phyloP scores from a whole-genome alignment of 768 basidiomycete genomes.

The Trametopsis cervina region DNA sequence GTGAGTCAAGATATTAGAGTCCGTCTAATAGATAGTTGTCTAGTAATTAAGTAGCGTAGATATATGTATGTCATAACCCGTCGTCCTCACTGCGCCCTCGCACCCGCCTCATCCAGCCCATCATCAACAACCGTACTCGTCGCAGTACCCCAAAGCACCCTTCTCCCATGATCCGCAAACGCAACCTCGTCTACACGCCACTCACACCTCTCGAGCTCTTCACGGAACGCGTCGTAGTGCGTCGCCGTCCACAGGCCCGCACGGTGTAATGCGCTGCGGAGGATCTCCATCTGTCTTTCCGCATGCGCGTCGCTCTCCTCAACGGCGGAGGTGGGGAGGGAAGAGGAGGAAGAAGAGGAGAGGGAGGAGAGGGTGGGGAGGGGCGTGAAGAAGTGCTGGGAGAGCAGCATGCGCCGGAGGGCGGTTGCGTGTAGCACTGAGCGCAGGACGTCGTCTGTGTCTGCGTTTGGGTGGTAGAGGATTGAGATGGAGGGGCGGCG shows the following conservation, averaged over 20 bases:
- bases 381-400: neutral
- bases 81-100: no score
- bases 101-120: no score
- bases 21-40: no score
- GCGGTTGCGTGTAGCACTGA: slow-evolving; percentile 21
- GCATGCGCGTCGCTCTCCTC: neutral
- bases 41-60: no score
- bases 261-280: slow-evolving; percentile 10
- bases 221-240: slow-evolving; percentile 17
- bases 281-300: neutral
- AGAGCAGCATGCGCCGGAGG: slow-evolving; percentile 7
- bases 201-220: slow-evolving; percentile 12
- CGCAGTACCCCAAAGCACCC: slow-evolving; percentile 18
- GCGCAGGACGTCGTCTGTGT: slow-evolving; percentile 19
- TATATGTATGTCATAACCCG: no score
- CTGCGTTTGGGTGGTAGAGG: slow-evolving; percentile 19
- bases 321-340: neutral
- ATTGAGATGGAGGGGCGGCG: slow-evolving; percentile 10
- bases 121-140: no score
- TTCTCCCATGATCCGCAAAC: slow-evolving; percentile 21
- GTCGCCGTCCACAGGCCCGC: slow-evolving; percentile 10
- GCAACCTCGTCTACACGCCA: slow-evolving; percentile 23
- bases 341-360: neutral
- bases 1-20: no score
- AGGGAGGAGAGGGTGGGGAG: neutral